Conservation (phyloP, 2,329 filamentous ascomycete species). For the Teratosphaeria pseudoeucalypti region DNA sequence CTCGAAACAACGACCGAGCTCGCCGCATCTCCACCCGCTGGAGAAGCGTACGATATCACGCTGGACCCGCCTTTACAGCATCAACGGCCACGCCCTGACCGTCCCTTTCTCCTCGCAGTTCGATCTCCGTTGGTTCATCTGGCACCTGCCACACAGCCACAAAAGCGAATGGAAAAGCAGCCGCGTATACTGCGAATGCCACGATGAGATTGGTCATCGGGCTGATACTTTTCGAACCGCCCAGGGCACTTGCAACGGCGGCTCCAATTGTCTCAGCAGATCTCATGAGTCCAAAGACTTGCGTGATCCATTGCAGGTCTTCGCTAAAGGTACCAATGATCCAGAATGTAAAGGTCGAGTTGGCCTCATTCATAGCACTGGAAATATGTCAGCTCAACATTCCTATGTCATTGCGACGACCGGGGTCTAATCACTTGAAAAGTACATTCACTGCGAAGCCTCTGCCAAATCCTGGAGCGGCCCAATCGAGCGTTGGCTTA, state of each 20-base stretch:
- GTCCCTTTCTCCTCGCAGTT: background rate
- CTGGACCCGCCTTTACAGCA: background rate
- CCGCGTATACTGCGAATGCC: background rate
- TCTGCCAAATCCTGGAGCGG: conserved; percentile 50
- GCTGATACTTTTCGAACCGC: background rate
- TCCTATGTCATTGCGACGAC: background rate
- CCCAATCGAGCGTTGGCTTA: conserved; percentile 57
- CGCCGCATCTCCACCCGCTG: too few relatives aligned
- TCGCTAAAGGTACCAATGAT: background rate
- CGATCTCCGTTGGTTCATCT: background rate
- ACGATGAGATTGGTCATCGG: background rate
- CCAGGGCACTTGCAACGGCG: background rate
- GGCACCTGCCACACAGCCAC: background rate
- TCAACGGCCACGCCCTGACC: background rate
- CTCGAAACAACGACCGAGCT: too few relatives aligned
- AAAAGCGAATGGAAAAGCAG: background rate
- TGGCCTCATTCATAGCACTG: background rate
- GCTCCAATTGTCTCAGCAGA: background rate
- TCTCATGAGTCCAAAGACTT: background rate
- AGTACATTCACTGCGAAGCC: conserved; percentile 42
- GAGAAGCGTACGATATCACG: background rate
- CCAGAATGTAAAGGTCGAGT: background rate
- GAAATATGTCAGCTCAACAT: background rate
- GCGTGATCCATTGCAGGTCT: background rate
- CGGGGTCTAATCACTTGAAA: background rate